Evolutionary conservation across 129 eudicot genomes (phyloP).

Genomic region (Chrysanthemum seticuspe): DNA sequence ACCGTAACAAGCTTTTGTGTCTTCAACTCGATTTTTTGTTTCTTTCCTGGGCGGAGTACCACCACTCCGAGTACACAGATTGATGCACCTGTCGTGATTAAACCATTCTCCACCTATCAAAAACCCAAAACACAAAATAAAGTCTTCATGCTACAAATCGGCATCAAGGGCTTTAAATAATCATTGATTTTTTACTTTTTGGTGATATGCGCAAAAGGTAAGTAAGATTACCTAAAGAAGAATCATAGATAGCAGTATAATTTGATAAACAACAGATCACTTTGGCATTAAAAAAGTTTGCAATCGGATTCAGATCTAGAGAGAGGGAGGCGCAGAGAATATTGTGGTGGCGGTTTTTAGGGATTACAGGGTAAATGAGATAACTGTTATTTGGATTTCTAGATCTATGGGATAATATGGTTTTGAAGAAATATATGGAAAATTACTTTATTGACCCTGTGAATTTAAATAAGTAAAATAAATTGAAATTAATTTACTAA

Average conservation of each 20-base stretch:
- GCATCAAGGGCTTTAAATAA: constrained; percentile 5
- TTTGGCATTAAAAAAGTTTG: too few relatives aligned
- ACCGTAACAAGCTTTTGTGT: constrained; percentile 76
- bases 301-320: too few relatives aligned
- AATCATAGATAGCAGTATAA: background rate
- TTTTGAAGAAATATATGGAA: too few relatives aligned
- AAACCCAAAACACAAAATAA: constrained; percentile 7
- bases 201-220: constrained; percentile 17
- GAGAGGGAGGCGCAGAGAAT: too few relatives aligned
- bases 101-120: constrained; percentile 76
- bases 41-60: constrained; percentile 80
- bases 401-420: too few relatives aligned
- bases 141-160: constrained; percentile 13
- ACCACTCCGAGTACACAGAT: constrained; percentile 68
- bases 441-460: too few relatives aligned
- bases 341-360: too few relatives aligned
- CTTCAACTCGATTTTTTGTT: constrained; percentile 85
- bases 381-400: too few relatives aligned
- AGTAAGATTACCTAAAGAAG: background rate
- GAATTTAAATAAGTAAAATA: too few relatives aligned
- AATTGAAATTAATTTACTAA: too few relatives aligned
- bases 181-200: background rate
- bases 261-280: background rate
- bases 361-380: too few relatives aligned
- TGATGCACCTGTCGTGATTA: constrained; percentile 81